Evolutionary conservation across 352 stramenopile species (phyloP), one percentile per base, ranked within the genome.

Genomic region (Globisporangium irregulare): DNA sequence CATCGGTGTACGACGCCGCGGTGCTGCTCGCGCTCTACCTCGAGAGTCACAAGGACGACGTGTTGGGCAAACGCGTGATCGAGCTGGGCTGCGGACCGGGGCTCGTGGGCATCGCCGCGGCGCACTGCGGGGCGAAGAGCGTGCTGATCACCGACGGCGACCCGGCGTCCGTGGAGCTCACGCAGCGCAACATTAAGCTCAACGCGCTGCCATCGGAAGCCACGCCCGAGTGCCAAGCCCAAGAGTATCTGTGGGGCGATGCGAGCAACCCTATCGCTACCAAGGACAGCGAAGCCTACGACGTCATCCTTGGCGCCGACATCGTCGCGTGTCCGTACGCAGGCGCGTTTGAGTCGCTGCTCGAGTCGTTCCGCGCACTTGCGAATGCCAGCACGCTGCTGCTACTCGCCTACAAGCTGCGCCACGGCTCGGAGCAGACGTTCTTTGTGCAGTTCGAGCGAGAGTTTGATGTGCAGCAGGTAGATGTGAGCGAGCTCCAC

Each of bases 251-350:
- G 5, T 95, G 84, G 85, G 84, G 81, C 18, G 79, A 91, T 51
- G 51, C 73, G 50, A 61, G 66, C 6, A 76, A 78, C 59, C 55
- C 34, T 0, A 32, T 90, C 8, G 46, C 79, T 14, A 50, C 67
- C 55, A 25, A 63, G 36, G 46, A 70, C 22, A 64, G 38, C 8
- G 14, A 46, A 3, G 73, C 60, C 5, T 94, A 82, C 64, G 87
- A 95, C 61, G 75, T 95, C 51, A 80, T 95, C 48, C 55, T 95
- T 8, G 87, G 87, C 43, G 84, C 86, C 3, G 87, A 95, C 62
- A 94, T 95, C 67, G 81, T 93, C 62, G 87, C 87, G 10, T 95
- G 87, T 68, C 87, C 87, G 51, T 95, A 95, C 68, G 86, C 73
- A 12, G 77, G 64, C 14, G 83, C 83, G 1, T 94, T 94, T 66